phyloP scores from a whole-genome alignment of 2,329 filamentous ascomycete species.

The Fusarium sororula region DNA sequence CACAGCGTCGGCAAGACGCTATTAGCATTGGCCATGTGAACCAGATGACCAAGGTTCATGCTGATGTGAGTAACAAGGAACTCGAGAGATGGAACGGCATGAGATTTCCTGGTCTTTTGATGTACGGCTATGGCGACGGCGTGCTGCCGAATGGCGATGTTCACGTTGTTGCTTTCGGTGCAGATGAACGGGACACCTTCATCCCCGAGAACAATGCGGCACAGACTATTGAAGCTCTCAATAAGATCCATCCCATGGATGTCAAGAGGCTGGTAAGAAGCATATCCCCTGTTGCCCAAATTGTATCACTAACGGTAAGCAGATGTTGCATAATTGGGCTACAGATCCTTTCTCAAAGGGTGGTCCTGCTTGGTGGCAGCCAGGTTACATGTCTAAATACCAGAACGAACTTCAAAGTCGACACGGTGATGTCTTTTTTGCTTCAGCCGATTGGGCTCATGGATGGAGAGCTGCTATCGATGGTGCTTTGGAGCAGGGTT shows the following conservation, averaged over 20 bases:
- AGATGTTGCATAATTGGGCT: not conserved
- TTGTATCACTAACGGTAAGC: not conserved
- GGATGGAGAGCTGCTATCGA: not conserved
- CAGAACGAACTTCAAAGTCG: not conserved
- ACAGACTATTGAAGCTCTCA: not conserved
- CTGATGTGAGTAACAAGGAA: not conserved
- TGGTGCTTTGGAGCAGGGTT: not conserved
- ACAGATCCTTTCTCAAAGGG: not conserved
- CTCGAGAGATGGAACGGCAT: not conserved
- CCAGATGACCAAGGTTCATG: not conserved
- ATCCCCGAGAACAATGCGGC: not conserved
- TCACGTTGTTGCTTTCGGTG: not conserved
- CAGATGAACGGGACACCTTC: not conserved
- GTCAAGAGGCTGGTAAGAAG: not conserved
- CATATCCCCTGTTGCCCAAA: no score
- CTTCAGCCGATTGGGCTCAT: not conserved
- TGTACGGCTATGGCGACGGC: not conserved
- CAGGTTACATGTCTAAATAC: not conserved
- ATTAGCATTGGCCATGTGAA: not conserved
- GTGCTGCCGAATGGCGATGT: accelerated
- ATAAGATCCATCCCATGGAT: not conserved
- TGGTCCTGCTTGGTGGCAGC: not conserved
- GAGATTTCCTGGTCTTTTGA: accelerated
- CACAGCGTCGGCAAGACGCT: accelerated
- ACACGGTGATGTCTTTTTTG: not conserved